Evolutionary conservation across 1,284 basidiomycete species (phyloP).

Genomic region (Phaffia rhodozyma): DNA sequence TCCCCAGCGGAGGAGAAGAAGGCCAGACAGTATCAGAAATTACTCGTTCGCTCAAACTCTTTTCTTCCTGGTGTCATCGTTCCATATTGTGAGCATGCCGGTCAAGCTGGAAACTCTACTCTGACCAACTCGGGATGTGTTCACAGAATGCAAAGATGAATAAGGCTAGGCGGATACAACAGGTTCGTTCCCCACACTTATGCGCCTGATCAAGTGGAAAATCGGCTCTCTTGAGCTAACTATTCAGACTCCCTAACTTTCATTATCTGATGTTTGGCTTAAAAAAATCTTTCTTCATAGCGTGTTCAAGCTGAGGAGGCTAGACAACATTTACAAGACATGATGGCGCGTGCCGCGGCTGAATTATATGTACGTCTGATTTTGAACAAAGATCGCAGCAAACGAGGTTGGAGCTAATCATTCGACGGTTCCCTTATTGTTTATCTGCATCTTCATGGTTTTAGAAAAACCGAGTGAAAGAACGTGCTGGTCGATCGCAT

Average conservation of each 20-base stretch:
- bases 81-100: no score
- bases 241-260: no score
- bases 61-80: neutral
- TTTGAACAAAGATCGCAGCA: neutral
- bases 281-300: neutral
- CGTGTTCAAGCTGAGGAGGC: slow-evolving; percentile 5
- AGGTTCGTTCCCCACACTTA: neutral
- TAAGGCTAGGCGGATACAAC: neutral
- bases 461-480: neutral
- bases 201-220: neutral
- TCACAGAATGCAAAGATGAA: neutral
- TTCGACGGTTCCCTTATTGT: neutral
- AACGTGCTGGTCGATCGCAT: neutral
- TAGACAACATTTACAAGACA: slow-evolving; percentile 3
- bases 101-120: no score
- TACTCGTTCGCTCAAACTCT: neutral
- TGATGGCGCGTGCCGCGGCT: neutral
- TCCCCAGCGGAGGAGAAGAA: no score
- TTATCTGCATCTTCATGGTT: neutral
- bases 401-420: neutral
- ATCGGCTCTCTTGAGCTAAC: no score
- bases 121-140: neutral
- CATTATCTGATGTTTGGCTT: neutral
- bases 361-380: neutral
- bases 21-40: neutral